Conservation (phyloP, 2,329 filamentous ascomycete genomes). For the Colletotrichum caudatum region DNA sequence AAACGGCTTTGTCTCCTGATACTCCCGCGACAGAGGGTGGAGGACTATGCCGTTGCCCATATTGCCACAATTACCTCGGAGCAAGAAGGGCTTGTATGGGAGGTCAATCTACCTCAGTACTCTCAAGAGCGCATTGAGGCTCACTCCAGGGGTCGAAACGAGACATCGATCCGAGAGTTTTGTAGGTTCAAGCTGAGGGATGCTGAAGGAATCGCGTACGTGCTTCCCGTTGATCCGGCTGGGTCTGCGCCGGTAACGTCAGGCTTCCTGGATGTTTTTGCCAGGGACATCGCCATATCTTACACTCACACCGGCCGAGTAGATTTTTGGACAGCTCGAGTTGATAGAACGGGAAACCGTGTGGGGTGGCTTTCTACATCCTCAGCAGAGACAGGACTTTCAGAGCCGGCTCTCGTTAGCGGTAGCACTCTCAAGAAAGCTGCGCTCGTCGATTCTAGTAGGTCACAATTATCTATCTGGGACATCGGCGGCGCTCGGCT, state of each 20-base stretch:
- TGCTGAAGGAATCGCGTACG: slow-evolving; percentile 69
- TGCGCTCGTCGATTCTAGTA: slow-evolving; percentile 80
- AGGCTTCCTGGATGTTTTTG: slow-evolving; percentile 87
- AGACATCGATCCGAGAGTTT: slow-evolving; percentile 70
- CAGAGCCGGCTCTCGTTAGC: slow-evolving; percentile 80
- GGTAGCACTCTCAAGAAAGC: slow-evolving; percentile 90
- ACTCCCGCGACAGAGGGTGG: slow-evolving; percentile 72
- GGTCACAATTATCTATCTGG: slow-evolving; percentile 88
- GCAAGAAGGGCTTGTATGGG: slow-evolving; percentile 85
- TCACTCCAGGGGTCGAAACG: slow-evolving; percentile 50
- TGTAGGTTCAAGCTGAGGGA: slow-evolving; percentile 76
- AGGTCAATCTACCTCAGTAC: slow-evolving; percentile 72
- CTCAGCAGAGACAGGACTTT: slow-evolving; percentile 81
- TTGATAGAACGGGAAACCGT: slow-evolving; percentile 69
- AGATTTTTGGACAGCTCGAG: slow-evolving; percentile 86
- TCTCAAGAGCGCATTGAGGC: slow-evolving; percentile 44
- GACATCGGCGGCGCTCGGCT: slow-evolving; percentile 84
- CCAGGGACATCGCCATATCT: slow-evolving; percentile 86
- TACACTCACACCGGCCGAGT: slow-evolving; percentile 82
- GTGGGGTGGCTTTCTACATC: slow-evolving; percentile 88
- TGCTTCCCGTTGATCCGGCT: slow-evolving; percentile 88
- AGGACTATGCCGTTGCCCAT: slow-evolving; percentile 71
- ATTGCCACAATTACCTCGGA: slow-evolving; percentile 86
- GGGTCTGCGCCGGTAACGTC: slow-evolving; percentile 78
- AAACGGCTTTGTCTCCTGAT: slow-evolving; percentile 85